Evolutionary conservation across 1,284 basidiomycete species (phyloP), one percentile per base, ranked within the genome.

Genomic region (Boletus mariae): DNA sequence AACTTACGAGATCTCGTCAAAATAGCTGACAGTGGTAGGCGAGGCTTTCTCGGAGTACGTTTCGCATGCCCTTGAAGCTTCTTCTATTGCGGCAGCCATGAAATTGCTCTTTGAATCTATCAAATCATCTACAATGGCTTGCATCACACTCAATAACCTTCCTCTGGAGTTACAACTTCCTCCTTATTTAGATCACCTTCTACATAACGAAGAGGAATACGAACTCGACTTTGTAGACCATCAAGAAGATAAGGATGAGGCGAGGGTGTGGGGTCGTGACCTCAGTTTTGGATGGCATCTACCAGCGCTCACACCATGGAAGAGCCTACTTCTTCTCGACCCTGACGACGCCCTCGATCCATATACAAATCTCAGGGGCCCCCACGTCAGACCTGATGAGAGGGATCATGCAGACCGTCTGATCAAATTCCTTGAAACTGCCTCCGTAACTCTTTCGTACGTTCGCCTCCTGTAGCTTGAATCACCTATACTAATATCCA

Each of bases 251-350:
- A 73, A 78, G 17, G 80, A 81, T 1, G 80, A 78, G 44, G 73
- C 76, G 35, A 80, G 77, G 49, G 70, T 75, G 5, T 89, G 88
- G 88, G 85, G 84, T n/a, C 75, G 75, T 26, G 84, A 86, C 47
- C 76, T 89, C 71, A 77, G 71, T 60, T 75, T 82, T 56, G 87
- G 86, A 1, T 89, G 87, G 84, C 76, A 79, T 40, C 73, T 91
- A 1, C 87, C 88, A 6, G 73, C 80, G 10, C 75, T 98, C 10
- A 79, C 85, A n/a, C 94, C 95, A 4, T 98, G 95, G 95, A 94
- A 96, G 68, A 91, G 92, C 29, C 69, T 98, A 17, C 72, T 98
- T 5, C 77, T 94, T 23, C 69, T 97, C 29, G 86, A 90, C 58
- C 78, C 80, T 13, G 77, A 79, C 7, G 79, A 79, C 37, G 80